These are phyloP conservation scores for Talaromyces thailandensis DNA, from an alignment of 495 filamentous ascomycete genomes.

Conservation along the genomic window DNA sequence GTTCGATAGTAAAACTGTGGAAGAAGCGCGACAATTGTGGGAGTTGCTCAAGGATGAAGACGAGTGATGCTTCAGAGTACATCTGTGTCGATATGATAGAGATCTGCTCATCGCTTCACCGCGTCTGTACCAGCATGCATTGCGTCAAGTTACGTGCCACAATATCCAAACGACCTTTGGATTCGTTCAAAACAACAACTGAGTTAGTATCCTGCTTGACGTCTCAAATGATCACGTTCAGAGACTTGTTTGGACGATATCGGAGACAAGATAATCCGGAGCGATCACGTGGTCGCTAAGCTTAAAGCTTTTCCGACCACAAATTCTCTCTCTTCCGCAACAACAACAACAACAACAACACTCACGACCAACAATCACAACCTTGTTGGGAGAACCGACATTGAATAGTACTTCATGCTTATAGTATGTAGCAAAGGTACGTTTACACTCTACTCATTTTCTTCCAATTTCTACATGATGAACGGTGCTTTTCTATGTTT, in stretches of 20 bases:
- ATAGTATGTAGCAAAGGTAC: not conserved
- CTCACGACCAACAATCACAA: not conserved
- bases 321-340: not conserved
- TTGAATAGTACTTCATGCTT: not conserved
- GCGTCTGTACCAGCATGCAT: not conserved
- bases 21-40: slow-evolving; percentile 28
- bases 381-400: not conserved
- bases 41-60: slow-evolving; percentile 26
- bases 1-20: slow-evolving; percentile 10
- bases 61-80: not conserved
- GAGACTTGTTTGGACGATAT: not conserved
- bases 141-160: not conserved
- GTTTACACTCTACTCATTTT: not conserved
- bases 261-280: not conserved
- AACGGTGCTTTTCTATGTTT: slow-evolving; percentile 34
- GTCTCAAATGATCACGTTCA: not conserved
- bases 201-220: not conserved
- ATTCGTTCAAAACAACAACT: not conserved
- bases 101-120: not conserved
- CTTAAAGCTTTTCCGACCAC: not conserved
- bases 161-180: not conserved
- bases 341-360: not conserved
- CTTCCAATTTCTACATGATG: slow-evolving; percentile 18
- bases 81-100: not conserved
- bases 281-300: slow-evolving; percentile 4